Evolutionary conservation across 441 rosid genomes (phyloP).

Genomic region (Populus hybrid): DNA sequence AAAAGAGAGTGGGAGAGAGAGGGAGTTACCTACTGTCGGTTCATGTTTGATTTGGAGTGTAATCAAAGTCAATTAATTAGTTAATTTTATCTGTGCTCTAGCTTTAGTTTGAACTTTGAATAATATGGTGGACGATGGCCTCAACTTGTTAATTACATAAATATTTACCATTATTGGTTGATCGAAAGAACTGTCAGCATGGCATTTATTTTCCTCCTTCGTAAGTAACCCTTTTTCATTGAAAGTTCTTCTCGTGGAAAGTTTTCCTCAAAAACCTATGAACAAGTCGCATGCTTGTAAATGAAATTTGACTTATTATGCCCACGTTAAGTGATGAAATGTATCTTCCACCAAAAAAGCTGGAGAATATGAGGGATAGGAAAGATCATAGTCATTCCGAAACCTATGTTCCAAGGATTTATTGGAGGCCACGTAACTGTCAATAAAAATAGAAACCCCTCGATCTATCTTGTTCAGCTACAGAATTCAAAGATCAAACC

Average conservation of each 20-base stretch:
- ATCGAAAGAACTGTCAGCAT: background rate
- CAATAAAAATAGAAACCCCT: background rate
- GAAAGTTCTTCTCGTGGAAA: background rate
- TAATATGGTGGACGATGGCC: background rate
- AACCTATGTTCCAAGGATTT: background rate
- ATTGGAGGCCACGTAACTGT: background rate
- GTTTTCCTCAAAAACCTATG: background rate
- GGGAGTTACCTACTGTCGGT: slow-evolving; percentile 14
- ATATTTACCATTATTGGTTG: background rate
- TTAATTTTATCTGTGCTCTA: background rate
- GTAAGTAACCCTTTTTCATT: background rate
- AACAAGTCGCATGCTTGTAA: background rate
- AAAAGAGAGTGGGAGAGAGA: slow-evolving; percentile 4
- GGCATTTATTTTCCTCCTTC: background rate
- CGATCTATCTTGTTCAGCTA: background rate
- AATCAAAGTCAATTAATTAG: slow-evolving; percentile 31
- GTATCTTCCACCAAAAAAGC: background rate
- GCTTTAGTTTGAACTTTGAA: background rate
- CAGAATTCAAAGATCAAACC: slow-evolving; percentile 1
- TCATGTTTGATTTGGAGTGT: slow-evolving; percentile 28
- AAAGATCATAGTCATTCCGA: background rate
- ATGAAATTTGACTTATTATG: background rate
- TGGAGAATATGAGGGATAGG: background rate
- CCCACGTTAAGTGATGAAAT: background rate
- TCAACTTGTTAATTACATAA: background rate